Evolutionary conservation across 345 rosid genomes (phyloP).

Genomic region (Bretschneidera sinensis): DNA sequence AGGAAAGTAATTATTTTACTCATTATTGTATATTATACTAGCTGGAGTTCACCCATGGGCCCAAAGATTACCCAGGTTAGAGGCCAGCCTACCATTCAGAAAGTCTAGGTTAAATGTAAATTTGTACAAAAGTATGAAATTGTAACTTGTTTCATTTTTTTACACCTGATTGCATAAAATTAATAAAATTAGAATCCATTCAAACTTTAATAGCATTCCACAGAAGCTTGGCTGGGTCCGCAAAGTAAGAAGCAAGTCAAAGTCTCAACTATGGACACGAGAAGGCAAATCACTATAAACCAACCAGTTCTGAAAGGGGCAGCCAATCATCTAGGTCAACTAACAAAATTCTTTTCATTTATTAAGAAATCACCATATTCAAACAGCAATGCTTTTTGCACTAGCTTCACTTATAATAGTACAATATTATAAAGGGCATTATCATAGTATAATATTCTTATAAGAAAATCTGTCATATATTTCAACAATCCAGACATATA

Average conservation of each 20-base stretch:
- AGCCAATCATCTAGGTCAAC: conserved; percentile 31
- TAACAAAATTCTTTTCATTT: conserved; percentile 2
- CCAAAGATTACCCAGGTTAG: conserved; percentile 15
- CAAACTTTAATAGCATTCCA: not conserved
- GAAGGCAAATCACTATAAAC: conserved; percentile 32
- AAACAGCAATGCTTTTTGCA: conserved; percentile 14
- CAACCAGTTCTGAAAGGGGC: conserved; percentile 13
- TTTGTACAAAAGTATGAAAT: conserved; percentile 23
- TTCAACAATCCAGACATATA: not conserved
- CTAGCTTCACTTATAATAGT: not conserved
- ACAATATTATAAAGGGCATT: too few relatives aligned
- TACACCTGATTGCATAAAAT: not conserved
- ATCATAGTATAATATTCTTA: conserved; percentile 10
- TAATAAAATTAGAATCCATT: not conserved
- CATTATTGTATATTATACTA: conserved; percentile 17
- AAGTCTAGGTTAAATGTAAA: conserved; percentile 26
- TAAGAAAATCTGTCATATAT: conserved; percentile 4
- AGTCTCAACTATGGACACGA: conserved; percentile 18
- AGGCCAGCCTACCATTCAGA: conserved; percentile 14
- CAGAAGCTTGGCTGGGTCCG: conserved; percentile 12
- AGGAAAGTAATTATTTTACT: conserved; percentile 11
- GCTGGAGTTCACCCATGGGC: conserved; percentile 14
- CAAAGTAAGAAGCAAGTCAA: conserved; percentile 26
- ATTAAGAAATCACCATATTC: conserved; percentile 13
- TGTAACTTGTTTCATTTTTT: conserved; percentile 19